Conservation (phyloP, 2,329 filamentous ascomycete species). For the Pseudogymnoascus pannorum region DNA sequence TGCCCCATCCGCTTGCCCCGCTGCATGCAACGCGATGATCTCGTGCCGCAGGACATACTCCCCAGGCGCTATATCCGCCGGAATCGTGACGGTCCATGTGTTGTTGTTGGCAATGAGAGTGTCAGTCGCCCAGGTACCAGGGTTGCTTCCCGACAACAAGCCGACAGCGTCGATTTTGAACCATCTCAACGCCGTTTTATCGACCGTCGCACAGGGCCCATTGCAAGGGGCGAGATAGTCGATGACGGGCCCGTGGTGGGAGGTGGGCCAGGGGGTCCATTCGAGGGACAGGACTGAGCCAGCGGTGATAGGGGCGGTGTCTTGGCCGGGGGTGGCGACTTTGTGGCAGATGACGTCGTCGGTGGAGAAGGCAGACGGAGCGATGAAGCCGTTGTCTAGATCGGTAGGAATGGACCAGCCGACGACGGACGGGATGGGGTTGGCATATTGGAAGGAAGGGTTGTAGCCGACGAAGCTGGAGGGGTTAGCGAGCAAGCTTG, state of each 20-base stretch:
- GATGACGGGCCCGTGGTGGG: slow-evolving; percentile 41
- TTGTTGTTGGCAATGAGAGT: slow-evolving; percentile 36
- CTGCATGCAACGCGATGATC: slow-evolving; percentile 39
- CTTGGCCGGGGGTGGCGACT: slow-evolving; percentile 41
- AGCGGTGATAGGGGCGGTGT: slow-evolving; percentile 51
- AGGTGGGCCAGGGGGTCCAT: slow-evolving; percentile 60
- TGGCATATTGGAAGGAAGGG: slow-evolving; percentile 23
- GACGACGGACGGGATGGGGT: slow-evolving; percentile 22
- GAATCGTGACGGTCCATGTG: slow-evolving; percentile 37
- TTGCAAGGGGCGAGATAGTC: slow-evolving; percentile 28
- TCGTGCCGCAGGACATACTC: slow-evolving; percentile 37
- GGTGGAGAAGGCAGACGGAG: slow-evolving; percentile 37
- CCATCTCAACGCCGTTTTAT: slow-evolving; percentile 33
- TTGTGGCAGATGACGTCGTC: slow-evolving; percentile 57
- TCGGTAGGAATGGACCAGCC: slow-evolving; percentile 49
- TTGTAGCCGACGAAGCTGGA: slow-evolving; percentile 25
- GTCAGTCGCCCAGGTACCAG: slow-evolving; percentile 35
- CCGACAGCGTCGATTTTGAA: slow-evolving; percentile 37
- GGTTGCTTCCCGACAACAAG: slow-evolving; percentile 28
- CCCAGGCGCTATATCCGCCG: slow-evolving; percentile 32
- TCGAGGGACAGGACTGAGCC: slow-evolving; percentile 51
- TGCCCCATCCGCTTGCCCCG: slow-evolving; percentile 34
- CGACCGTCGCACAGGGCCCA: slow-evolving; percentile 34
- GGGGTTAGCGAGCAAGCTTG: too few relatives aligned
- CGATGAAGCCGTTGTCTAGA: slow-evolving; percentile 46